Conservation (phyloP, 352 stramenopile species). For the Phytophthora ramorum region DNA sequence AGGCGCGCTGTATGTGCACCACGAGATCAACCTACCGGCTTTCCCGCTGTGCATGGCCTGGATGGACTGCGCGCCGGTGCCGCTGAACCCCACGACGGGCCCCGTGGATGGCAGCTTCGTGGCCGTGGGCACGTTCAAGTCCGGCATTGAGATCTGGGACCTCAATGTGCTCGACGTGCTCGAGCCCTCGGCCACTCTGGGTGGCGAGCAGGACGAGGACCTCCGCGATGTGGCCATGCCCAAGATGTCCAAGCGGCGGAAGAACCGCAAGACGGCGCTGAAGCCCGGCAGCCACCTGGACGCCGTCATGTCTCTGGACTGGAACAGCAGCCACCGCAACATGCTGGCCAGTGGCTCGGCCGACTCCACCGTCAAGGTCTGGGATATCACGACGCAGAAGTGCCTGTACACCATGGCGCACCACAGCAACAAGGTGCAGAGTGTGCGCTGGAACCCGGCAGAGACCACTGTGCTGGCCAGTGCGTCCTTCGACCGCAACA, state of each 20-base stretch:
- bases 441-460: slow-evolving; percentile 95
- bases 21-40: slow-evolving; percentile 99
- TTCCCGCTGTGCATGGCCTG: slow-evolving; percentile 98
- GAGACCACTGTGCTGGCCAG: slow-evolving; percentile 97
- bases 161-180: slow-evolving; percentile 99
- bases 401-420: slow-evolving; percentile 97
- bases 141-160: slow-evolving; percentile 99
- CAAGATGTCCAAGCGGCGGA: slow-evolving; percentile 78
- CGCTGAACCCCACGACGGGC: slow-evolving; percentile 61
- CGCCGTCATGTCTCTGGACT: slow-evolving; percentile 98
- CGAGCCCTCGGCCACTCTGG: slow-evolving; percentile 95
- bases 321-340: slow-evolving; percentile 97
- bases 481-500: slow-evolving; percentile 94
- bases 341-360: slow-evolving; percentile 98
- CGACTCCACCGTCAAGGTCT: slow-evolving; percentile 98
- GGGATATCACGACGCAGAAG: slow-evolving; percentile 92
- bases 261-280: slow-evolving; percentile 75
- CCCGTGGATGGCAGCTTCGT: slow-evolving; percentile 96
- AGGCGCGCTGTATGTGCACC: slow-evolving; percentile 99
- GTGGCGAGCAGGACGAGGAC: slow-evolving; percentile 91
- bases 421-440: slow-evolving; percentile 99
- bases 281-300: slow-evolving; percentile 96
- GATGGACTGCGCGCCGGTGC: slow-evolving; percentile 91
- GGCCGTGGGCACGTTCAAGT: slow-evolving; percentile 99
- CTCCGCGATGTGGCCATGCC: slow-evolving; percentile 82